Conservation (phyloP, 176 grass and related monocot genomes). For the Areca catechu region DNA sequence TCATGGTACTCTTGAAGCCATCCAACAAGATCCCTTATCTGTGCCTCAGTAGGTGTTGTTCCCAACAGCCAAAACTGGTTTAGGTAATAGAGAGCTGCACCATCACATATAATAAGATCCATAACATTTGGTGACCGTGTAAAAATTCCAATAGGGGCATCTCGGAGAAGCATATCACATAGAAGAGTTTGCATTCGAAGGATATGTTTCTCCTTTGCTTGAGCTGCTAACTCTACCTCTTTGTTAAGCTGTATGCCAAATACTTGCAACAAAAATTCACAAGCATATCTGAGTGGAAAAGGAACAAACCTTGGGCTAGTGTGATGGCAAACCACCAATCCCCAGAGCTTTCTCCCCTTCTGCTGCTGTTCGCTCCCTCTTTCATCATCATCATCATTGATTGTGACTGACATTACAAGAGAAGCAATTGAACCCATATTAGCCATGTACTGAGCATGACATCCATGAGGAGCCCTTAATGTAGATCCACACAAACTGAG, state of each 20-base stretch:
- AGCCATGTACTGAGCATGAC: conserved; percentile 92
- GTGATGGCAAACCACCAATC: conserved; percentile 91
- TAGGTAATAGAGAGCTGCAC: conserved; percentile 65
- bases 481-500: conserved; percentile 71
- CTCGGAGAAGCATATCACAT: conserved; percentile 87
- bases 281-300: conserved; percentile 90
- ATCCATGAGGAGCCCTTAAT: conserved; percentile 80
- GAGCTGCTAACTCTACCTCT: conserved; percentile 67
- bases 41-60: conserved; percentile 43
- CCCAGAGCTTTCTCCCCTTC: conserved; percentile 72
- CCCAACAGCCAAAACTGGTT: conserved; percentile 72
- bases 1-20: conserved; percentile 84
- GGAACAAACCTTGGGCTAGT: conserved; percentile 68
- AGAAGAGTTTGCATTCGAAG: conserved; percentile 74
- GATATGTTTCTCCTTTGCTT: conserved; percentile 89
- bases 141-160: conserved; percentile 88
- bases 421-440: conserved; percentile 92
- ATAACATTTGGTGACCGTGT: conserved; percentile 80
- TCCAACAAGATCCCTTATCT: conserved; percentile 59
- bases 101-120: conserved; percentile 84
- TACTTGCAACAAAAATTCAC: conserved; percentile 92
- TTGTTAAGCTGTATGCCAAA: conserved; percentile 88
- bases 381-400: conserved; percentile 71
- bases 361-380: conserved; percentile 33
- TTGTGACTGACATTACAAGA: conserved; percentile 81